These are phyloP conservation scores for Echites panduratus DNA, from an alignment of 257 asterid genomes.

Conservation along the genomic window DNA sequence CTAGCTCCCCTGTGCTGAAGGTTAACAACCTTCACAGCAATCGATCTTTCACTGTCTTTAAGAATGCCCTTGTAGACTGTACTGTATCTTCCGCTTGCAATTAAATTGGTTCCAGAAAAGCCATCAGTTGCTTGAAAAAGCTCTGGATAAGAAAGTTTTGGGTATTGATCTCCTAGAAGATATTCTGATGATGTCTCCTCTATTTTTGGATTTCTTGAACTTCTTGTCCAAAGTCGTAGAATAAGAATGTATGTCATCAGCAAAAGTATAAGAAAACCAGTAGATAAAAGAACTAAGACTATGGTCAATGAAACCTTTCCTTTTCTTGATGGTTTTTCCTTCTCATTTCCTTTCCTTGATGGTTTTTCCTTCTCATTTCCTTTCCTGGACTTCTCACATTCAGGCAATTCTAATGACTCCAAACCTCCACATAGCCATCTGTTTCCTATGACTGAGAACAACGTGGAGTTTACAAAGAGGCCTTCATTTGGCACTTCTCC, in stretches of 20 bases:
- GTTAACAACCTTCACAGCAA: slow-evolving; percentile 26
- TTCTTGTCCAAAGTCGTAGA: not conserved
- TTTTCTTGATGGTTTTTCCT: not conserved
- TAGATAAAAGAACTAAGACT: not conserved
- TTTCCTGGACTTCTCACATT: too few species aligned
- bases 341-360: not conserved
- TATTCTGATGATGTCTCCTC: not conserved
- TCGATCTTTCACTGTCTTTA: slow-evolving; percentile 3
- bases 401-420: slow-evolving; percentile 1
- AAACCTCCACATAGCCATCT: slow-evolving; percentile 8
- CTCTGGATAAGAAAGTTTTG: slow-evolving; percentile 7
- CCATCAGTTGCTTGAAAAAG: not conserved
- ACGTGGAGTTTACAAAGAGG: not conserved
- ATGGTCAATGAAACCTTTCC: not conserved
- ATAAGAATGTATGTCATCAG: not conserved
- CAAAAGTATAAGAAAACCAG: not conserved
- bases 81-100: slow-evolving; percentile 22
- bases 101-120: slow-evolving; percentile 12
- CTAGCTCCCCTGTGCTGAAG: slow-evolving; percentile 22
- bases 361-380: not conserved
- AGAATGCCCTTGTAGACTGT: slow-evolving; percentile 24
- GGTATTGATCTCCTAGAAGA: slow-evolving; percentile 1
- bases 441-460: slow-evolving; percentile 9
- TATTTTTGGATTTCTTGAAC: not conserved
- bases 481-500: slow-evolving; percentile 14